Conservation (phyloP, 1,139 yeast species). For the Candida dubliniensis region DNA sequence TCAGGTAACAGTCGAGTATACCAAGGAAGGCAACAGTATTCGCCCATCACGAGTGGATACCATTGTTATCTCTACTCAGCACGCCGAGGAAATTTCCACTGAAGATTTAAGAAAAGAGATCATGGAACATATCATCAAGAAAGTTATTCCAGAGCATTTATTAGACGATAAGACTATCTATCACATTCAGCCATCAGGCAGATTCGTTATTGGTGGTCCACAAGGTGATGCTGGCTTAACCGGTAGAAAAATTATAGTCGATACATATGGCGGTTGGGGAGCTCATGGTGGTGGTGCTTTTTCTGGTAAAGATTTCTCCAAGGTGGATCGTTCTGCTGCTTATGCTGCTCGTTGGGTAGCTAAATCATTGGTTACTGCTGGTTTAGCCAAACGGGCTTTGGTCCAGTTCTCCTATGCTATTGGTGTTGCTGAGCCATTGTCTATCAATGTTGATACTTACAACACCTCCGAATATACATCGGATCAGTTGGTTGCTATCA, state of each 20-base stretch:
- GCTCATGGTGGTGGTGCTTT: constrained; percentile 99
- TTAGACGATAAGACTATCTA: constrained; percentile 93
- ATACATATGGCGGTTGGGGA: constrained; percentile 99
- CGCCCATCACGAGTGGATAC: constrained; percentile 96
- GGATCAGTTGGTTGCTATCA: constrained; percentile 85
- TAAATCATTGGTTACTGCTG: constrained; percentile 92
- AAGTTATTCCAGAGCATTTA: constrained; percentile 87
- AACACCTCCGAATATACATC: constrained; percentile 93
- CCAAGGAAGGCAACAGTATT: constrained; percentile 92
- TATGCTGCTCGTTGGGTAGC: constrained; percentile 99
- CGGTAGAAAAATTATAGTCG: constrained; percentile 99
- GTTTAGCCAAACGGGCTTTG: constrained; percentile 94
- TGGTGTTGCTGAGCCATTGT: constrained; percentile 99
- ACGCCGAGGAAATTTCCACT: constrained; percentile 92
- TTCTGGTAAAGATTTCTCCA: constrained; percentile 99
- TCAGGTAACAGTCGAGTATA: constrained; percentile 97
- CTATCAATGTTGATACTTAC: constrained; percentile 95
- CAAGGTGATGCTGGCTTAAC: constrained; percentile 99
- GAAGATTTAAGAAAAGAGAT: constrained; percentile 84
- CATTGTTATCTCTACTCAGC: constrained; percentile 96
- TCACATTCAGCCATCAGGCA: constrained; percentile 99
- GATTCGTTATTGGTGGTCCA: constrained; percentile 99
- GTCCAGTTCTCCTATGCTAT: constrained; percentile 99
- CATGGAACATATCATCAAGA: constrained; percentile 76
- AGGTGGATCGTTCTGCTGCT: constrained; percentile 99